Evolutionary conservation across 495 filamentous ascomycete species (phyloP).

Genomic region (Daldinia caldariorum): DNA sequence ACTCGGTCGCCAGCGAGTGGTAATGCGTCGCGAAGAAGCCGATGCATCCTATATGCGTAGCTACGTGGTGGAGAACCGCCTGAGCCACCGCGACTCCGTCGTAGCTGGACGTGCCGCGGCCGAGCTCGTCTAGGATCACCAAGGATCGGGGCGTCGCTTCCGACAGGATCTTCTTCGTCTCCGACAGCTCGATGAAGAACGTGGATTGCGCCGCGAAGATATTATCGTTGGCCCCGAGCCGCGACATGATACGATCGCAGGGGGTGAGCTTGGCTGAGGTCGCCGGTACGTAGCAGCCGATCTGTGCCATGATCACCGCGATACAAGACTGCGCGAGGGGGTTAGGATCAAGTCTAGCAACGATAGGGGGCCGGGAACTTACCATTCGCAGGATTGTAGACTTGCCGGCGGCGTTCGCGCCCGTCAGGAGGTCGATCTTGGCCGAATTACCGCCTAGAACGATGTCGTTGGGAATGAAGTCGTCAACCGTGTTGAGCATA

Average conservation of each 20-base stretch:
- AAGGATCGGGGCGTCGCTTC: constrained; percentile 95
- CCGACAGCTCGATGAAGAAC: constrained; percentile 97
- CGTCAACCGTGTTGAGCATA: constrained; percentile 84
- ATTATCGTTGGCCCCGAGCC: constrained; percentile 97
- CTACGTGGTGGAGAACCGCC: constrained; percentile 93
- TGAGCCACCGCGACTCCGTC: constrained; percentile 97
- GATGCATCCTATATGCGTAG: constrained; percentile 89
- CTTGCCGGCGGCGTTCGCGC: constrained; percentile 97
- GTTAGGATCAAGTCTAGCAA: constrained; percentile 31
- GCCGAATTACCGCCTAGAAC: constrained; percentile 80
- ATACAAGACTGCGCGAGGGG: constrained; percentile 69
- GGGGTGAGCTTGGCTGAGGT: constrained; percentile 86
- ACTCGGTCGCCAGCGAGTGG: constrained; percentile 91
- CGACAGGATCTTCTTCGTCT: constrained; percentile 97
- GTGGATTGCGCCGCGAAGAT: constrained; percentile 98
- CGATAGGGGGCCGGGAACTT: constrained; percentile 42
- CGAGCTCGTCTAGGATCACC: constrained; percentile 97
- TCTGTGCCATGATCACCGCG: constrained; percentile 98
- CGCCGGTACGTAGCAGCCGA: constrained; percentile 93
- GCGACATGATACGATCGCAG: constrained; percentile 97
- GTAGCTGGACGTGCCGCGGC: constrained; percentile 91
- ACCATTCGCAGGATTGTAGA: constrained; percentile 98
- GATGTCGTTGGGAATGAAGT: constrained; percentile 98
- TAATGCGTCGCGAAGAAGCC: constrained; percentile 99
- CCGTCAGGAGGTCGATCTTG: constrained; percentile 92